Percentiles rank a stretch among this genome's conserved stretches.
Evolutionary conservation across 306 rosid genomes (phyloP).

Genomic region (Canavalia gladiata): DNA sequence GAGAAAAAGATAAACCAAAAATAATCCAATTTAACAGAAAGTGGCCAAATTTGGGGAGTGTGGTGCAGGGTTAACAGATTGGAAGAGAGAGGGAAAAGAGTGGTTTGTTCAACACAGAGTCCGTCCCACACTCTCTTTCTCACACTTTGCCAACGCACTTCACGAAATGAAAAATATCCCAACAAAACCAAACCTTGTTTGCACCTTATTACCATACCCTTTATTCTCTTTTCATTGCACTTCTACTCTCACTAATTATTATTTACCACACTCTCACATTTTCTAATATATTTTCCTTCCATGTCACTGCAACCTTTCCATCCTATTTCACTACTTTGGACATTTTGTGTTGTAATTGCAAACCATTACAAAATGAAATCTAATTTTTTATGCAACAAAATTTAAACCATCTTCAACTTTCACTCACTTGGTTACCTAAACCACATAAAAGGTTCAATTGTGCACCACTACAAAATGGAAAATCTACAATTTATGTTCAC

Average conservation of each 20-base stretch:
- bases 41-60: constrained; percentile 67
- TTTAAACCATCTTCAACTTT: background rate
- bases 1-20: constrained; percentile 49
- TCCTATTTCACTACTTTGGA: constrained; percentile 22
- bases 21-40: constrained; percentile 64
- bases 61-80: constrained; percentile 44
- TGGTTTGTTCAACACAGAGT: constrained; percentile 55
- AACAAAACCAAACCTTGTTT: constrained; percentile 56
- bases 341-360: background rate
- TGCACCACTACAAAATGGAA: constrained; percentile 5
- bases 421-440: background rate
- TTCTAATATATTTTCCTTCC: constrained; percentile 2
- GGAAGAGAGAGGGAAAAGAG: constrained; percentile 49
- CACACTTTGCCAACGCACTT: constrained; percentile 94
- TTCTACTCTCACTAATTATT: constrained; percentile 24
- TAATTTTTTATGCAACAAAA: background rate
- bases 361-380: background rate
- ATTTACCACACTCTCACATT: constrained; percentile 33
- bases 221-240: background rate
- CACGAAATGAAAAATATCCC: constrained; percentile 52
- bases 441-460: background rate
- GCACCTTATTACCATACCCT: constrained; percentile 49
- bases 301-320: constrained; percentile 46
- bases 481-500: background rate
- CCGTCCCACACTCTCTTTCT: constrained; percentile 95